Conservation (phyloP, 208 protist genomes). For the Leptomonas seymouri region DNA sequence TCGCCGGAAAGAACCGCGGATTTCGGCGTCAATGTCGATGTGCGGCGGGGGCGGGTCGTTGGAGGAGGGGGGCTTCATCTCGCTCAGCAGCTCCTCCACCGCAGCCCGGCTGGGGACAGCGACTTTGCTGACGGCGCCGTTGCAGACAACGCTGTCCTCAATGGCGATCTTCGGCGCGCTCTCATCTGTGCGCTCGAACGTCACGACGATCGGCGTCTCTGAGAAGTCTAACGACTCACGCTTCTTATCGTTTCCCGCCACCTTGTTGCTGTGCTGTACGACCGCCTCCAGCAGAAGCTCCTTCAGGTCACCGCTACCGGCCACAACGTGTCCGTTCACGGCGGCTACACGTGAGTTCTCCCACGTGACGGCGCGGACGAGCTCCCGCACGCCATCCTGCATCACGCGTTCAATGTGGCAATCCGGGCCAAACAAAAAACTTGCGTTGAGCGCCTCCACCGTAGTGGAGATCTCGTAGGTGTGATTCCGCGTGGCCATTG, state of each 20-base stretch:
- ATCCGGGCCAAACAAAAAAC: slow-evolving; percentile 59
- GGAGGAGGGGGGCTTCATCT: slow-evolving; percentile 34
- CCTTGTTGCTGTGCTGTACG: slow-evolving; percentile 19
- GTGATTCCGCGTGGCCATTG: slow-evolving; percentile 18
- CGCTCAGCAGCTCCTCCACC: slow-evolving; percentile 42
- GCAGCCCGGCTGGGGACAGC: slow-evolving; percentile 26
- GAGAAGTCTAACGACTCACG: slow-evolving; percentile 5
- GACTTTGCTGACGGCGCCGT: slow-evolving; percentile 49
- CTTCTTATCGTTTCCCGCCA: slow-evolving; percentile 1
- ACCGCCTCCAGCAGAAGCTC: slow-evolving; percentile 37
- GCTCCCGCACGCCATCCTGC: slow-evolving; percentile 30
- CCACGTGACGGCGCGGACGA: slow-evolving; percentile 22
- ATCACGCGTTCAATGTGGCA: slow-evolving; percentile 59
- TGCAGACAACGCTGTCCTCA: slow-evolving; percentile 56
- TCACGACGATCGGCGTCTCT: slow-evolving; percentile 34
- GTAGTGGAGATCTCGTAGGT: slow-evolving; percentile 42
- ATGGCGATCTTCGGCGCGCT: slow-evolving; percentile 41
- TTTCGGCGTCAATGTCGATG: slow-evolving; percentile 27
- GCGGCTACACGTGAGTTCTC: slow-evolving; percentile 45
- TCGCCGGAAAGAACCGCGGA: slow-evolving; percentile 34
- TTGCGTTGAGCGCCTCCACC: slow-evolving; percentile 51
- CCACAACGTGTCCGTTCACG: slow-evolving; percentile 48
- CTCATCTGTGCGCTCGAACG: slow-evolving; percentile 48
- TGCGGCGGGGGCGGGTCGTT: slow-evolving; percentile 23
- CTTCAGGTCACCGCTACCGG: slow-evolving; percentile 63